Evolutionary conservation across 805 yeast species (phyloP).

Genomic region (Zygosaccharomyces rouxii): DNA sequence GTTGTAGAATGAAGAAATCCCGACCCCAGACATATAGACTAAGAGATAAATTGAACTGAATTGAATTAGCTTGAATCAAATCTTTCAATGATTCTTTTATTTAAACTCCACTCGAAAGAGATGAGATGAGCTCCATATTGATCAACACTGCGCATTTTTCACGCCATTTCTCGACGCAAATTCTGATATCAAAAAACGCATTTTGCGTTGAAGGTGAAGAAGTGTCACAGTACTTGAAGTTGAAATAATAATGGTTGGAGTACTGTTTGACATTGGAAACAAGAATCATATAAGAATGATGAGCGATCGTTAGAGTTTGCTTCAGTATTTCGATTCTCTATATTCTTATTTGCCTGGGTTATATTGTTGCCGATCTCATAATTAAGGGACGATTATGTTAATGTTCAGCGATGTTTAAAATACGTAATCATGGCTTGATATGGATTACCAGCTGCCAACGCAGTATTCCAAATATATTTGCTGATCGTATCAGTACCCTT

Average conservation of each 20-base stretch:
- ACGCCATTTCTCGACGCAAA: slow-evolving; percentile 1
- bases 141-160: background rate
- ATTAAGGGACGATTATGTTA: no score
- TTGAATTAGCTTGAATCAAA: background rate
- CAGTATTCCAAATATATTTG: no score
- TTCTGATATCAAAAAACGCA: background rate
- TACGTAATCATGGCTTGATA: no score
- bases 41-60: background rate
- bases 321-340: no score
- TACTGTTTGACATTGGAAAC: no score
- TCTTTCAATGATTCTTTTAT: background rate
- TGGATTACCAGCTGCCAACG: no score
- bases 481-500: no score
- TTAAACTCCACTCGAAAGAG: background rate
- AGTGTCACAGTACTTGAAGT: background rate
- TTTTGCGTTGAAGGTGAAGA: background rate
- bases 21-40: background rate
- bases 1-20: background rate
- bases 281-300: no score
- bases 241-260: background rate
- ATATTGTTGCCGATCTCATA: no score
- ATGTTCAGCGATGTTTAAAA: no score
- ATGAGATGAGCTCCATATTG: background rate
- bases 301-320: no score
- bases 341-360: no score